phyloP scores from a whole-genome alignment of 768 basidiomycete species.

The Infundibulicybe gibba region DNA sequence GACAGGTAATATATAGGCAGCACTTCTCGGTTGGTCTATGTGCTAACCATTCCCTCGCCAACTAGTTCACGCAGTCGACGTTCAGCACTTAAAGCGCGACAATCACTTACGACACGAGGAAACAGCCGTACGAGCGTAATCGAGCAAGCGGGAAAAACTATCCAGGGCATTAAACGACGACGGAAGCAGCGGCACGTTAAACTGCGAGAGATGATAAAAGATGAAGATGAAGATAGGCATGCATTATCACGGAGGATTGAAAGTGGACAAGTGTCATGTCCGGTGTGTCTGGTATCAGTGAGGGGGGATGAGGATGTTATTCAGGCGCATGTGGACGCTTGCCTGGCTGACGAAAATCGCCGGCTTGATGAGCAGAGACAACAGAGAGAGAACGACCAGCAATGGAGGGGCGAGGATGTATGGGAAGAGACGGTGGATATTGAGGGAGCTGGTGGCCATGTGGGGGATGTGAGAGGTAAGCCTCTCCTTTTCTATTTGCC shows the following conservation, averaged over 20 bases:
- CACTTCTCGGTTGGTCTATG: no score
- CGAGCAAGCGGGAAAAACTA: conserved; percentile 46
- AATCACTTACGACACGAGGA: conserved; percentile 25
- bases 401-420: conserved; percentile 20
- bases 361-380: conserved; percentile 37
- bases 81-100: conserved; percentile 36
- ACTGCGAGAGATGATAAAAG: conserved; percentile 63
- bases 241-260: conserved; percentile 24
- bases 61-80: conserved; percentile 32
- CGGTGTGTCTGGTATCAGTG: conserved; percentile 58
- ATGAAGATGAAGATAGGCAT: conserved; percentile 45
- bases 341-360: conserved; percentile 55
- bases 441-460: conserved; percentile 32
- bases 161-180: conserved; percentile 62
- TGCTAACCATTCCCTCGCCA: background rate
- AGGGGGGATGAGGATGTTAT: conserved; percentile 69
- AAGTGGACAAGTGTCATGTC: conserved; percentile 55
- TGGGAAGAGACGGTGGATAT: conserved; percentile 23
- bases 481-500: conserved; percentile 1
- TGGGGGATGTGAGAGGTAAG: conserved; percentile 47
- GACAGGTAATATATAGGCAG: no score
- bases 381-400: conserved; percentile 27
- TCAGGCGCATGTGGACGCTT: conserved; percentile 81
- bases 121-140: conserved; percentile 20
- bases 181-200: conserved; percentile 67